These are phyloP conservation scores for Fomitopsis serialis DNA, from an alignment of 768 basidiomycete species.

Conservation along the genomic window DNA sequence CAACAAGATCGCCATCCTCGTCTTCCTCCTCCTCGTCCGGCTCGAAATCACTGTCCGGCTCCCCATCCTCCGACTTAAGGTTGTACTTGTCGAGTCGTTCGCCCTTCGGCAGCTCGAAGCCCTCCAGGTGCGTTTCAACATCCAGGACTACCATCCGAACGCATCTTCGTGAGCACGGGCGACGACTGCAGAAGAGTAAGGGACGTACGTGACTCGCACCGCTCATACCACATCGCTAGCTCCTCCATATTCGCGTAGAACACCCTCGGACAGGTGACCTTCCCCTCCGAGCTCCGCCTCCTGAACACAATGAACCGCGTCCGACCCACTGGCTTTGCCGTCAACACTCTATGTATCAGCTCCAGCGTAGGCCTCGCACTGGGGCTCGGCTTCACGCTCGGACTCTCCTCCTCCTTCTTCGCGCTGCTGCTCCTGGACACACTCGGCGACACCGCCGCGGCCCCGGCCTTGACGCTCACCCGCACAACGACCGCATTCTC, in stretches of 20 bases:
- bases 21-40: slow-evolving; percentile 5
- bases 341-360: slow-evolving; percentile 6
- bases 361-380: slow-evolving; percentile 5
- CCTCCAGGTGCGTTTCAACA: background rate
- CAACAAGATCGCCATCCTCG: slow-evolving; percentile 7
- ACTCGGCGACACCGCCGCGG: background rate
- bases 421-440: background rate
- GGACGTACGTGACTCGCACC: slow-evolving; percentile 5
- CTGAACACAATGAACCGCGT: slow-evolving; percentile 6
- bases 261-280: slow-evolving; percentile 4
- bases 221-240: slow-evolving; percentile 1
- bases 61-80: slow-evolving; percentile 1
- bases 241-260: slow-evolving; percentile 5
- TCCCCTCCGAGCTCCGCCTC: slow-evolving; percentile 2
- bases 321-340: background rate
- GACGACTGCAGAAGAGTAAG: background rate
- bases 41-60: slow-evolving; percentile 13
- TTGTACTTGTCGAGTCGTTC: background rate
- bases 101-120: background rate
- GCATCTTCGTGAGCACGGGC: background rate
- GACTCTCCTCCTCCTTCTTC: background rate
- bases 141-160: slow-evolving; percentile 2
- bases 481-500: slow-evolving; percentile 5
- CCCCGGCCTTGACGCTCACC: slow-evolving; percentile 2
- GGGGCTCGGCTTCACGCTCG: background rate